Percentiles rank a stretch among this genome's conserved stretches.
Conservation (phyloP, 345 rosid genomes). For the Acer campestre region DNA sequence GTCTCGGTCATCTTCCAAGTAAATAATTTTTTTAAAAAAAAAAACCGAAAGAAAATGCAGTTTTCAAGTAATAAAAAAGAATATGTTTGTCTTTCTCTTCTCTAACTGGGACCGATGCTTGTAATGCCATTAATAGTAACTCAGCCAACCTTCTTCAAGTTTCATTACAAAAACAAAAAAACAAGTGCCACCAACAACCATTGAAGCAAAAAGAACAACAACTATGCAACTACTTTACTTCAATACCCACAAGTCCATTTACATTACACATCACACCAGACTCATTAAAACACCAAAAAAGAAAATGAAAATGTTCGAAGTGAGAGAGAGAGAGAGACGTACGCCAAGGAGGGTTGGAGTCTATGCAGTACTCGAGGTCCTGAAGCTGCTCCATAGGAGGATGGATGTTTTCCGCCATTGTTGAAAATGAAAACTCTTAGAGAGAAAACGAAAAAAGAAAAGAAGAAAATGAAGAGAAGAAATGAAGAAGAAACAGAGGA, state of each 20-base stretch:
- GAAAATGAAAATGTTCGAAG: not conserved
- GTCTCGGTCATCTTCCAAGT: not conserved
- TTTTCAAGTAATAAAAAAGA: conserved; percentile 7
- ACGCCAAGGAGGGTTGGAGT: conserved; percentile 99
- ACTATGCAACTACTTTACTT: not conserved
- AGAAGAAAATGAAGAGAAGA: conserved; percentile 11
- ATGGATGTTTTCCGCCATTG: conserved; percentile 69
- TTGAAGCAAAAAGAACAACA: not conserved
- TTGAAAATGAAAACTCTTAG: conserved; percentile 1
- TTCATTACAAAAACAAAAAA: conserved; percentile 3
- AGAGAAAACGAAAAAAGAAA: conserved; percentile 14
- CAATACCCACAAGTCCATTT: conserved; percentile 23
- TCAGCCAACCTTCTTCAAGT: not conserved
- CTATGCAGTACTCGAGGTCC: conserved; percentile 99
- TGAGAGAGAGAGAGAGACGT: conserved; percentile 20
- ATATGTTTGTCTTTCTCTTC: not conserved
- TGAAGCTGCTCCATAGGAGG: conserved; percentile 96
- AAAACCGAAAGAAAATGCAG: conserved; percentile 13
- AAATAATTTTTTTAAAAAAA: not conserved
- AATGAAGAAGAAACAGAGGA: conserved; percentile 1
- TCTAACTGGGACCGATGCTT: not conserved
- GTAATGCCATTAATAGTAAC: conserved; percentile 5
- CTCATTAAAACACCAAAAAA: not conserved
- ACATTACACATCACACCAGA: not conserved
- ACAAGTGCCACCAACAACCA: not conserved